Evolutionary conservation across 208 protist genomes (phyloP).

Genomic region (Acanthamoeba sp.): DNA sequence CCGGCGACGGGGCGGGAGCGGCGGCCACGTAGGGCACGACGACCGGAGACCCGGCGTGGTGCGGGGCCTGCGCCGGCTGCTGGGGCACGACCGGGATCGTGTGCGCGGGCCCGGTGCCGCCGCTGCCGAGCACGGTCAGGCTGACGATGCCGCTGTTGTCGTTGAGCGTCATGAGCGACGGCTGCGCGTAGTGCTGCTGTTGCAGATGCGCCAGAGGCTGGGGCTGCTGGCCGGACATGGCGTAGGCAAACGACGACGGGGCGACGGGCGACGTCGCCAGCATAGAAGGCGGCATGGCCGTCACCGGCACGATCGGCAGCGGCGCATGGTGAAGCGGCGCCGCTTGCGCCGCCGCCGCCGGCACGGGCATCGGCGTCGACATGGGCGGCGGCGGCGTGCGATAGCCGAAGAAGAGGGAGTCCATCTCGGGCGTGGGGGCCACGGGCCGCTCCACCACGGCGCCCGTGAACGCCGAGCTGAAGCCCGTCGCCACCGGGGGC

Average conservation of each 20-base stretch:
- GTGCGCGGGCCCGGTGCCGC: background rate
- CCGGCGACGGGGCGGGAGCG: background rate
- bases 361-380: background rate
- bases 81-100: background rate
- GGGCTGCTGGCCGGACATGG: background rate
- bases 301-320: background rate
- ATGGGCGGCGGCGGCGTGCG: background rate
- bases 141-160: background rate
- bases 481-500: background rate
- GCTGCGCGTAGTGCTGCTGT: background rate
- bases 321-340: background rate
- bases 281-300: background rate
- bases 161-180: background rate
- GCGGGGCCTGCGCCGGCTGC: background rate
- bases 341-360: background rate
- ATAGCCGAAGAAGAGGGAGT: background rate
- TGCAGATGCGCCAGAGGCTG: background rate
- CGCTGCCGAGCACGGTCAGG: background rate
- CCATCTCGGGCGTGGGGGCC: background rate
- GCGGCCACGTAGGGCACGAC: background rate
- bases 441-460: background rate
- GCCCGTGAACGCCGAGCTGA: background rate
- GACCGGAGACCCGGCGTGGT: background rate
- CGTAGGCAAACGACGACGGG: slow-evolving; percentile 12
- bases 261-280: background rate